Conservation (phyloP, 345 rosid genomes). For the Populus ilicifolia region DNA sequence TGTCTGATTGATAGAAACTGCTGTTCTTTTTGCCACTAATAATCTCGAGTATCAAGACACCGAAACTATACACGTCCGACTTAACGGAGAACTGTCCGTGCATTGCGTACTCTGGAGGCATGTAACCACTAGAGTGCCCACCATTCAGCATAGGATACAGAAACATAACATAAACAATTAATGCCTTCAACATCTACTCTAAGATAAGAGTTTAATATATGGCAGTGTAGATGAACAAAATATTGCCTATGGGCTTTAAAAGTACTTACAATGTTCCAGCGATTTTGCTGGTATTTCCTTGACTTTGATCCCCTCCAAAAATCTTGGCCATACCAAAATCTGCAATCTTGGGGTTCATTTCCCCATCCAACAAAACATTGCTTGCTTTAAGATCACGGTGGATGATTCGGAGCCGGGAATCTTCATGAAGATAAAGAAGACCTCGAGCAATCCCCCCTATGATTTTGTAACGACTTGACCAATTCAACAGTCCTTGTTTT, state of each 20-base stretch:
- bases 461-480: conserved; percentile 7
- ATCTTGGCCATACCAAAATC: conserved; percentile 12
- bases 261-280: conserved; percentile 11
- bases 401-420: not conserved
- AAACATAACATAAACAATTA: no score
- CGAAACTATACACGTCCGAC: not conserved
- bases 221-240: no score
- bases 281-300: conserved; percentile 1
- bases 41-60: not conserved
- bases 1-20: no score
- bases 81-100: conserved; percentile 7
- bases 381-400: not conserved
- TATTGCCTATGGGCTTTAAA: no score
- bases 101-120: conserved; percentile 3
- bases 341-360: not conserved
- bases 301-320: conserved; percentile 7
- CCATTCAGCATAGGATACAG: no score
- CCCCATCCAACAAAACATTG: not conserved
- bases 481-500: not conserved
- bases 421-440: conserved; percentile 13
- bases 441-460: conserved; percentile 9
- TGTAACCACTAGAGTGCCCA: not conserved
- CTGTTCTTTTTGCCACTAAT: not conserved
- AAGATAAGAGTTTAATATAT: no score
- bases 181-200: no score